Conservation (phyloP, 1,284 basidiomycete genomes). For the Agroathelia rolfsii region DNA sequence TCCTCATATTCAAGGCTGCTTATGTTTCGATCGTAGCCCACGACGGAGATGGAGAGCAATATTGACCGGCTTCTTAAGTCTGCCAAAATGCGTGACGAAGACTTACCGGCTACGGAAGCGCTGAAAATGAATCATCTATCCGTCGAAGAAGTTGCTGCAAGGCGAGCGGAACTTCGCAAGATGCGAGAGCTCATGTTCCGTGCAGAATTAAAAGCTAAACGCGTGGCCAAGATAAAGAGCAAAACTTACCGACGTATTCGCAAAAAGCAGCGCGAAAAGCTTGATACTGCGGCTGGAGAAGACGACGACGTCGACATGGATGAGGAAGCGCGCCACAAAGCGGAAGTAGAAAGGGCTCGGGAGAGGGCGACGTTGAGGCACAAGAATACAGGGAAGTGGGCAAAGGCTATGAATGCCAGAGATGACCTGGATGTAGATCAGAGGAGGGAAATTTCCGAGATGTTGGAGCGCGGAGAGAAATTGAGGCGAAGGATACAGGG, state of each 20-base stretch:
- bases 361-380: conserved; percentile 84
- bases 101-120: conserved; percentile 69
- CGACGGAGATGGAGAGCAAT: conserved; percentile 70
- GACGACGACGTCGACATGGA: conserved; percentile 47
- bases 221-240: conserved; percentile 92
- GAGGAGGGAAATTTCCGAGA: conserved; percentile 67
- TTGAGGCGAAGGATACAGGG: conserved; percentile 66
- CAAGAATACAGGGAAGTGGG: conserved; percentile 78
- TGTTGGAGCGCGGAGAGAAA: conserved; percentile 67
- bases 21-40: conserved; percentile 38
- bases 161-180: conserved; percentile 74
- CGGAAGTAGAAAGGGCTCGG: conserved; percentile 70
- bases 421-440: conserved; percentile 57
- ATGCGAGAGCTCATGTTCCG: conserved; percentile 94
- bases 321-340: conserved; percentile 49
- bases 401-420: conserved; percentile 56
- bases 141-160: conserved; percentile 74
- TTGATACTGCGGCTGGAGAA: conserved; percentile 39
- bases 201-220: conserved; percentile 85
- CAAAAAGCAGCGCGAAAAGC: conserved; percentile 65
- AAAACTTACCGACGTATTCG: conserved; percentile 86
- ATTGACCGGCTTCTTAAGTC: conserved; percentile 68
- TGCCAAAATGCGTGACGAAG: conserved; percentile 75
- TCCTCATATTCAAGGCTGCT: no score
- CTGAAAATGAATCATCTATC: conserved; percentile 75